Base-by-base conservation (phyloP, 805 yeast genomes). In the Yueomyces sp. region DNA sequence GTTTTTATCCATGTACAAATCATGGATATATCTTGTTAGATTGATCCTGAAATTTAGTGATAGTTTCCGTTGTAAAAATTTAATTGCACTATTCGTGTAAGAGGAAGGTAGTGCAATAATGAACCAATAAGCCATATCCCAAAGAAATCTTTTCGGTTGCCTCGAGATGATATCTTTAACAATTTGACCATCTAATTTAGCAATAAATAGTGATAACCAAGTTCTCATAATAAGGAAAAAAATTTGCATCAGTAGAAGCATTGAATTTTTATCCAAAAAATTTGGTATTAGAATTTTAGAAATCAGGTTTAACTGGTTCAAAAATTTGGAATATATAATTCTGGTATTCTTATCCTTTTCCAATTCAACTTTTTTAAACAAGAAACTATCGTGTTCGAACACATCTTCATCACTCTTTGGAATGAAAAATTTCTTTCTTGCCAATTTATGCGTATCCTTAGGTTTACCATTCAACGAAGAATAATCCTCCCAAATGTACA, bases 81-180 rank as follows among this genome's bases (percentile, higher is more conserved):
- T 84, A 57, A 88, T 88, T 45, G 90, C 87, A 40, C 95, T 82
- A 62, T 88, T 88, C 32, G 95, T 83, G 60, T 85, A 88, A 3
- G 92, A 79, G 0, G 96, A 94, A 2, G 97, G 97, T 48, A 88
- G 77, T 1, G 96, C 96, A 56, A 88, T 79, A 47, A 84, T 63
- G 46, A 88, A 76, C 96, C 96, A 88, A 60, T 83, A 82, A 7
- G 77, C 72, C 60, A 88, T 68, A 59, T 88, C 95, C 46, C 84
- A 68, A 37, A 78, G 60, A 53, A 88, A 88, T 43, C 80, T 79
- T 50, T 68, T 73, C 26, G 87, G 85, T 49, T 81, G 77, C 19
- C 87, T 86, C 19, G 86, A 80, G 51, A 88, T 85, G 56, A 88
- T 74, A 60, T 87, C 90, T 59, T 84, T 81, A 39, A 87, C 95